Evolutionary conservation across 2,329 filamentous ascomycete species (phyloP).

Genomic region (Aspergillus aculeatinus): DNA sequence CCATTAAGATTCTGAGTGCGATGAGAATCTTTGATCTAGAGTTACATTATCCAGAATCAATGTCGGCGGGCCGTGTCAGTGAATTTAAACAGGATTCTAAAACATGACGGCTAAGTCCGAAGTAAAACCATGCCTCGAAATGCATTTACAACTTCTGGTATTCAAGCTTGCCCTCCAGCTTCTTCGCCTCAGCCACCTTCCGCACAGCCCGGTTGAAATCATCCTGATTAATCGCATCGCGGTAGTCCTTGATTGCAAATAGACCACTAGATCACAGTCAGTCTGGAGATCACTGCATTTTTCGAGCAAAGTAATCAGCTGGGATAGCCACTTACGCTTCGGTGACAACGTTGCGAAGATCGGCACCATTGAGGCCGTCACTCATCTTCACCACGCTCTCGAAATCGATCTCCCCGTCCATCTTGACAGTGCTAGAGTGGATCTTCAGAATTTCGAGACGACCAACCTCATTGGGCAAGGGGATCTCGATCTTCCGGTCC

Average conservation of each 20-base stretch:
- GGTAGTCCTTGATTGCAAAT: constrained; percentile 97
- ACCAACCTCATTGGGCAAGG: constrained; percentile 93
- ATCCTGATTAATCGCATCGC: constrained; percentile 94
- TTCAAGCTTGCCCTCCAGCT: constrained; percentile 95
- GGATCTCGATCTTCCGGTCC: constrained; percentile 97
- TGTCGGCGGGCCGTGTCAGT: neutral
- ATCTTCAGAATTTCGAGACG: constrained; percentile 98
- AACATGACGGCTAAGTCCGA: constrained; percentile 16
- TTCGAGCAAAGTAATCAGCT: neutral
- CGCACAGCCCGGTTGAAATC: constrained; percentile 99
- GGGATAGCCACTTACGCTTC: constrained; percentile 73
- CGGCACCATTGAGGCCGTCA: constrained; percentile 93
- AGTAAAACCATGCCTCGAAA: constrained; percentile 9
- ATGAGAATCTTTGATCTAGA: neutral
- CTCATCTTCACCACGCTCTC: constrained; percentile 99
- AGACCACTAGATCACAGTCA: constrained; percentile 63
- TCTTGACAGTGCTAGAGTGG: constrained; percentile 79
- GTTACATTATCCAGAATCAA: neutral
- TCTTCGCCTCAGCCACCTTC: constrained; percentile 97
- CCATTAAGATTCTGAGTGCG: no score
- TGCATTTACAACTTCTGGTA: constrained; percentile 81
- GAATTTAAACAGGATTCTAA: neutral
- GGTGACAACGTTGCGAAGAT: constrained; percentile 95
- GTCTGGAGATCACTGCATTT: neutral
- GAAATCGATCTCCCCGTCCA: constrained; percentile 95